Evolutionary conservation across 768 basidiomycete genomes (phyloP), one percentile per base, ranked within the genome.

Genomic region (Hemileccinum impolitum): DNA sequence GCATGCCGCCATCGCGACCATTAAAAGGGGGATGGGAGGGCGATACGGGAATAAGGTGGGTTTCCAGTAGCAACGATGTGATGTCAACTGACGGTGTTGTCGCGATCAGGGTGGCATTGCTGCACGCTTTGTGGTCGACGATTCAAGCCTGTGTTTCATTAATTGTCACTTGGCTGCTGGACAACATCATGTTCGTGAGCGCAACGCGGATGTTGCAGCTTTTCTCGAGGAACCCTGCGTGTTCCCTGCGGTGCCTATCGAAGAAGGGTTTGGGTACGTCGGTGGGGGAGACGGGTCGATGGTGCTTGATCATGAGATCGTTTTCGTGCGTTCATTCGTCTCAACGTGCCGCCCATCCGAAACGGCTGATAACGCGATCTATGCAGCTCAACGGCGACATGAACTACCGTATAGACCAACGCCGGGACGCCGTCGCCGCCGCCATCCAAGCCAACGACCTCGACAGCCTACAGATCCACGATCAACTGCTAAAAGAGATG

Each of bases 151-250:
- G 13, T 98, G 95, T 69, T 87, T 96, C 60, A 82, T 98, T 71
- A 99, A 99, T 69, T 93, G 90, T 56, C 95, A 99, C 75, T 79
- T 99, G 51, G 95, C 94, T n/a, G 91, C 92, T 6, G 95, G 95
- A 1, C 94, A 97, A 60, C 78, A 80, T 48, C 87, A 88, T 43
- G 79, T 87, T 15, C 79, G 87, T 1, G 77, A 87, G 52, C 78
- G 95, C 15, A 96, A 96, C 58, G 82, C 85, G 3, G 95, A 99
- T 67, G 73, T 94, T 11, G 85, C 88, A 6, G 86, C 84, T 1
- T 88, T 98, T 50, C 69, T 97, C 51, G 95, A 98, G 58, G 87
- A 89, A 52, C 84, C 84, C 45, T 66, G 77, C 1, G 74, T 93
- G 3, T 85, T 94, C 46, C 72, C 78, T 14, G 54, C 62, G 6